Evolutionary conservation across 2,329 filamentous ascomycete species (phyloP), one percentile per base, ranked within the genome.

Genomic region (Fusarium sp.): DNA sequence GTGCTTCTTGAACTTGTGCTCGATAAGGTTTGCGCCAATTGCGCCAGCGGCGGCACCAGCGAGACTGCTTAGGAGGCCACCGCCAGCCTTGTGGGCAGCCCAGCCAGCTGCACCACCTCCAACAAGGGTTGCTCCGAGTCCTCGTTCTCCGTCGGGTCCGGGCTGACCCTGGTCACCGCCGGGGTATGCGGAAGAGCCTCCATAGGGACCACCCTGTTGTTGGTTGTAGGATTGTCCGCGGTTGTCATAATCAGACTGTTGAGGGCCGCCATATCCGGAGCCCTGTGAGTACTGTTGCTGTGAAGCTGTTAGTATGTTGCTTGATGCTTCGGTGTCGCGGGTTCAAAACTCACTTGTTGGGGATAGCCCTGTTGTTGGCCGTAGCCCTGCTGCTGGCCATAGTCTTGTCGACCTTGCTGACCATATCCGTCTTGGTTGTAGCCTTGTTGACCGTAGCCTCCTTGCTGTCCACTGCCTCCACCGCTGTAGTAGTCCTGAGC

Each of bases 31-130:
- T 5, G 88, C 88, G 5, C 84, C 85, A 38, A 89, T 81, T 1
- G 87, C 87, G 40, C 88, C 88, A 13, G 83, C 84, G 5, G 88
- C 82, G 1, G 86, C 82, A 16, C 86, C 86, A 2, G 83, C 86
- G 4, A 88, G 76, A 3, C 86, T 87, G 33, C 86, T 86, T 36
- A 89, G 73, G 31, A 85, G 71, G 20, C 87, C 87, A 47, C 86
- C 86, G 10, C 87, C 88, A 22, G 87, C 80, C 69, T 88, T 84
- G 79, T 89, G 85, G 0, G 86, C 87, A 0, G 87, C 80, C 74
- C 85, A 88, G 8, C 85, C 87, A 25, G 86, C 88, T 2, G 83
- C 86, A 47, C 84, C 86, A 16, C 86, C 84, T 36, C 87, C 87
- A 2, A 86, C 68, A 18, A 89, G 73, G 9, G 86, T 85, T 4